Conservation (phyloP, 305 asterid species). For the Fraxinus baroniana region DNA sequence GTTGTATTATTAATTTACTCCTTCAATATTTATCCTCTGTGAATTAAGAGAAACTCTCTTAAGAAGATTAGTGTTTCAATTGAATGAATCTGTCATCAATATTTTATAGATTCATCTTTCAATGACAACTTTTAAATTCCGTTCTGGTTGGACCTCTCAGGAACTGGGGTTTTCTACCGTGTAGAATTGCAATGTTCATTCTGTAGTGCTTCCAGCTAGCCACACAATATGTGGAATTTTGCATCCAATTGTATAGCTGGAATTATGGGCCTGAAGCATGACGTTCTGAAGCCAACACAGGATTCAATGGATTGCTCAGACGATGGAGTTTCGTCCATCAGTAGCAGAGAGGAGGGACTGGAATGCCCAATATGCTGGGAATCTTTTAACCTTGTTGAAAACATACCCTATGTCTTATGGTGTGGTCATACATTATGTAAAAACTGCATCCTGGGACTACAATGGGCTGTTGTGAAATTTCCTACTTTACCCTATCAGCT, state of each 20-base stretch:
- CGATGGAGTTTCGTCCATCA: conserved; percentile 59
- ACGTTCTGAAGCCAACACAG: conserved; percentile 36
- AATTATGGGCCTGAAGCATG: conserved; percentile 45
- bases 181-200: conserved; percentile 24
- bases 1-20: neutral
- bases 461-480: conserved; percentile 84
- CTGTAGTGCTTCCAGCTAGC: conserved; percentile 19
- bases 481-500: conserved; percentile 87
- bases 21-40: neutral
- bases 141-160: conserved; percentile 15
- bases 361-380: conserved; percentile 96
- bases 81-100: neutral
- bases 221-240: conserved; percentile 65
- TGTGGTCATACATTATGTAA: conserved; percentile 95
- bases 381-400: conserved; percentile 90
- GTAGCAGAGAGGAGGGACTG: conserved; percentile 69
- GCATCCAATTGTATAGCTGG: conserved; percentile 72
- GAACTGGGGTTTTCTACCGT: conserved; percentile 1
- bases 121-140: neutral
- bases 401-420: conserved; percentile 89
- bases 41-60: neutral
- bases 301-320: conserved; percentile 61
- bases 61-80: neutral
- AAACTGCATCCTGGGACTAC: conserved; percentile 84
- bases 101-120: neutral